Percentiles rank a stretch among this genome's conserved stretches.
These are phyloP conservation scores for Elaeis guineensis DNA, from an alignment of 176 grass and related monocot species.

Conservation along the genomic window DNA sequence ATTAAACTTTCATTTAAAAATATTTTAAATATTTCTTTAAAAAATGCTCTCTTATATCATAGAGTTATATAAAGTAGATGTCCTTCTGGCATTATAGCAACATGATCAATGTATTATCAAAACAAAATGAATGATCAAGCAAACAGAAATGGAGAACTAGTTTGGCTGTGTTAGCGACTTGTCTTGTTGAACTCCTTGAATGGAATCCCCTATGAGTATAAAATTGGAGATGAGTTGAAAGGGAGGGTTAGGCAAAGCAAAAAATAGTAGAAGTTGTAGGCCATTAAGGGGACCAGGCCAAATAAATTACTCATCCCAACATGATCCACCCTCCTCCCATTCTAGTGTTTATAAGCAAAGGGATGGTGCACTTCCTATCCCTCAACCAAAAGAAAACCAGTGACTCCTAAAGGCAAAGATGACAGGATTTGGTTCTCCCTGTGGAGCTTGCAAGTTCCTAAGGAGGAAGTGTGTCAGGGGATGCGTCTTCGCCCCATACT, in stretches of 20 bases:
- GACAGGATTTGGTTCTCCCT: slow-evolving; percentile 9
- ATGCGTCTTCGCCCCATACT: slow-evolving; percentile 8
- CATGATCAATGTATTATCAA: not conserved
- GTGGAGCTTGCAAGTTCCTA: slow-evolving; percentile 9
- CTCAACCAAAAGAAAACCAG: not conserved
- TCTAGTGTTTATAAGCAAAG: slow-evolving; percentile 10
- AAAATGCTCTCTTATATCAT: too few species aligned
- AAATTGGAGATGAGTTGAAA: slow-evolving; percentile 8
- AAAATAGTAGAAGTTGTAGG: slow-evolving; percentile 6
- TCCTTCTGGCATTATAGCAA: not conserved
- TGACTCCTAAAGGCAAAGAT: not conserved
- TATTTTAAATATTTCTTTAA: too few species aligned
- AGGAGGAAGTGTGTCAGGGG: slow-evolving; percentile 6
- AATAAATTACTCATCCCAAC: slow-evolving; percentile 1
- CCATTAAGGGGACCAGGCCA: slow-evolving; percentile 1
- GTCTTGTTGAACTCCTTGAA: not conserved
- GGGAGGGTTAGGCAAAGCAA: not conserved
- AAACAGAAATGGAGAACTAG: not conserved
- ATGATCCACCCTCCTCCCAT: not conserved
- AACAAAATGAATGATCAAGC: not conserved
- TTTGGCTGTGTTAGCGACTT: not conserved
- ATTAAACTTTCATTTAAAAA: too few species aligned
- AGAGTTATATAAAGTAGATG: not conserved
- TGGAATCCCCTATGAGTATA: slow-evolving; percentile 7
- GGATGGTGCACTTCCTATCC: not conserved